phyloP scores from a whole-genome alignment of 768 basidiomycete genomes.

The Tephrocybe rancida region DNA sequence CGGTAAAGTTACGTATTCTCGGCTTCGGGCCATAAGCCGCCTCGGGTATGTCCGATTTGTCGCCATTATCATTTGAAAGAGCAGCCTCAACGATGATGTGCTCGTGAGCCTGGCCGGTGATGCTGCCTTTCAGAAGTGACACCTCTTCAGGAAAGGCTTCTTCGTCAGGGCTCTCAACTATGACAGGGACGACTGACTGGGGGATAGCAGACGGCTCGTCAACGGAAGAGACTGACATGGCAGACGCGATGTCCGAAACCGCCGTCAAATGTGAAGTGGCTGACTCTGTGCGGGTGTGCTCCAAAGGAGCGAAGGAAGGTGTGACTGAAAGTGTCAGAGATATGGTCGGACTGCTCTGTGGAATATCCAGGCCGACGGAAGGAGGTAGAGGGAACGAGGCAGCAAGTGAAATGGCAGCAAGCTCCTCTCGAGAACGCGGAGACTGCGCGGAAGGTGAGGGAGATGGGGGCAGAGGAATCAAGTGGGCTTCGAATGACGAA shows the following conservation, averaged over 20 bases:
- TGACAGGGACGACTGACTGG: constrained; percentile 32
- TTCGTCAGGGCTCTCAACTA: constrained; percentile 41
- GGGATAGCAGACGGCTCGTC: not conserved
- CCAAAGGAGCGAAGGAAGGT: constrained; percentile 7
- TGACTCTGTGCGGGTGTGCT: constrained; percentile 17
- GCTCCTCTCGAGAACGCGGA: not conserved
- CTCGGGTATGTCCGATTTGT: too few relatives aligned
- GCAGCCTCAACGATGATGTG: constrained; percentile 14
- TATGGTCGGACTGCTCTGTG: constrained; percentile 6
- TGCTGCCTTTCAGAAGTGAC: constrained; percentile 1
- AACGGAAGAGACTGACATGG: constrained; percentile 21
- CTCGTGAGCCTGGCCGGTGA: constrained; percentile 14
- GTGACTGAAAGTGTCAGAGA: constrained; percentile 14
- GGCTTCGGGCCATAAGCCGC: not conserved
- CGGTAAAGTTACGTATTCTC: constrained; percentile 17
- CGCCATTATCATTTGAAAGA: constrained; percentile 16
- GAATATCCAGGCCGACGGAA: constrained; percentile 9
- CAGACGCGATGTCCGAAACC: constrained; percentile 29
- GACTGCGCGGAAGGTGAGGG: constrained; percentile 5
- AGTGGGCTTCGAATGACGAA: constrained; percentile 7
- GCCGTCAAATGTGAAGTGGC: constrained; percentile 27
- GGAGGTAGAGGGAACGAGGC: constrained; percentile 18
- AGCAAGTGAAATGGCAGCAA: not conserved
- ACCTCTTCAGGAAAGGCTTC: constrained; percentile 13
- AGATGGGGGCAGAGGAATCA: constrained; percentile 18